Base-by-base conservation (phyloP, 495 filamentous ascomycete species). In the Talaromyces stipitatus region DNA sequence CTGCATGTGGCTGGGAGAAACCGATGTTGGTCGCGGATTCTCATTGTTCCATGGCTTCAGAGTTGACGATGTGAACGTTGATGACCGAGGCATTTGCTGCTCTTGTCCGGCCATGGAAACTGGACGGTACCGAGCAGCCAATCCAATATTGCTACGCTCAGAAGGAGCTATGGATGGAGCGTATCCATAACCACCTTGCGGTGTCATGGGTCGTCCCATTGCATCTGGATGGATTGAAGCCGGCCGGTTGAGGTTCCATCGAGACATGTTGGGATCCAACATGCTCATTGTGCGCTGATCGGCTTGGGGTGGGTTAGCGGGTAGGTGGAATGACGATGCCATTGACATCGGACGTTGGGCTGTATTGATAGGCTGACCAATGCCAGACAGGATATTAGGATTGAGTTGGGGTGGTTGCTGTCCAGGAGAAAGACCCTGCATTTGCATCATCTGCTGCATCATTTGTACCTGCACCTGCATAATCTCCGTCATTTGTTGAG, bases 401-500 rank as follows among this genome's bases (percentile, higher is more conserved):
- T 53, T 23, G 38, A 56, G n/a, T 45, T 63, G 64, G 54, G 61
- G 60, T 58, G 61, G 60, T 63, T 68, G 30, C 55, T 60, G 20
- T 64, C 59, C 60, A 70, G 66, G 62, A 59, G 65, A 14, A 14
- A 62, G 64, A 30, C 71, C 68, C 57, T 77, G 85, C 80, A 92
- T 86, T 57, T 90, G 86, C 84, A 91, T 90, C 76, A 90, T 80
- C 62, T 80, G 74, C 62, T 83, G 81, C 82, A 85, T 85, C 74
- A 76, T 88, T 57, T 94, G 87, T 85, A 96, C 92, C 66, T 95
- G 90, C 86, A 95, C 90, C 64, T 91, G 86, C 86, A 94, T 90
- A 74, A 92, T 92, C 61, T 86, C 82, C 23, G 82, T 78, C 90
- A 95, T 95, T 66, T 95, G 89, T 62, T 92, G 87, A 24, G 84